Base-by-base conservation (phyloP, 139 green algal genomes). In the Haematococcus lacustris region DNA sequence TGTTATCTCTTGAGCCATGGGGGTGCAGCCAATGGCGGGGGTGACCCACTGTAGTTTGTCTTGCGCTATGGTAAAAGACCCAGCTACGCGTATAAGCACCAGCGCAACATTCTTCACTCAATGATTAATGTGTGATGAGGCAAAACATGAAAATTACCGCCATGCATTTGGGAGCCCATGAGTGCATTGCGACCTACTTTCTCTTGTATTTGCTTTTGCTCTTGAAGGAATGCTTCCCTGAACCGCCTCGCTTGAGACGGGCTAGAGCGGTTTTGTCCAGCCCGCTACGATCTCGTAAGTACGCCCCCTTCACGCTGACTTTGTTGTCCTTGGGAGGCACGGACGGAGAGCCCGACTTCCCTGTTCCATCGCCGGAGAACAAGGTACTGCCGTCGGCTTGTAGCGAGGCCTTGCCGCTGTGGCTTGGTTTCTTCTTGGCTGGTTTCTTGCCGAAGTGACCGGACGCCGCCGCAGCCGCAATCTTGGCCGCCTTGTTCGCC, bases 221-320 rank as follows among this genome's bases (percentile, higher is more conserved):
- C 83, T 95, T 95, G 83, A 95, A 95, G 0, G 77, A 35, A 5
- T 75, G 61, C 64, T 86, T 87, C 40, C 88, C 88, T 73, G 87
- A 92, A 66, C 89, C 89, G 0, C 82, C 80, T 2, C 87, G 73
- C 70, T 87, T 85, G 21, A 85, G 9, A 35, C 77, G 79, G 59
- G 88, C 89, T 17, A 90, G 51, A 71, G 93, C 80, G 0, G 68
- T 64, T 13, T 78, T 80, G 35, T 26, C 62, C 51, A 85, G 32
- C 26, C 60, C 41, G 25, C 61, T 68, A 6, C 51, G 57, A 9
- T 68, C 68, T 25, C 62, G 25, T 32, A 43, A 71, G 62, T 73
- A 51, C 21, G 57, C 40, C n/a, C 61, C 28, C 28, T 66, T 50
- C 21, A 63, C 63, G 7, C 57, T 40, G 32, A 65, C 69, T 30